Evolutionary conservation across 768 basidiomycete species (phyloP).

Genomic region (Leccinum obscurum): DNA sequence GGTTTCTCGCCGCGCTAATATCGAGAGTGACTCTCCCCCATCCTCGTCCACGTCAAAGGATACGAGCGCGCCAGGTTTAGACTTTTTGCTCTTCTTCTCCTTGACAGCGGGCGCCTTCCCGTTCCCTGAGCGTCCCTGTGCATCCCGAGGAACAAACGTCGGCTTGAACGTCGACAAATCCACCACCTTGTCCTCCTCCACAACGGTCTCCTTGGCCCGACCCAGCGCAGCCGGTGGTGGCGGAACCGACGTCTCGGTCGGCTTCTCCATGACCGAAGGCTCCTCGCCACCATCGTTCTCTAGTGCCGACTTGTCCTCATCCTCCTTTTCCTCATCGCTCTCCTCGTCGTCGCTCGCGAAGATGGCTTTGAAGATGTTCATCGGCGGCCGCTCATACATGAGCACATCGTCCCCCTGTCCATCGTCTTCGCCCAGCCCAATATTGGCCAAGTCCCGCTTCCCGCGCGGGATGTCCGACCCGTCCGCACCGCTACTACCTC

Average conservation of each 20-base stretch:
- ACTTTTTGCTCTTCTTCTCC: slow-evolving; percentile 50
- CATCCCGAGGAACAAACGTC: slow-evolving; percentile 67
- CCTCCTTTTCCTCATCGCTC: slow-evolving; percentile 60
- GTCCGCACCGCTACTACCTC: neutral
- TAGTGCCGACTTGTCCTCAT: slow-evolving; percentile 26
- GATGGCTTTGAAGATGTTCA: slow-evolving; percentile 97
- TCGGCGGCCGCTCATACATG: slow-evolving; percentile 83
- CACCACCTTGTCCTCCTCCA: slow-evolving; percentile 27
- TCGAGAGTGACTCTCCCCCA: slow-evolving; percentile 39
- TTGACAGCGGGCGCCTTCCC: slow-evolving; percentile 45
- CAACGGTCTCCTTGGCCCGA: neutral
- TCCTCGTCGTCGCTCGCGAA: slow-evolving; percentile 95
- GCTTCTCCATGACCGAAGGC: slow-evolving; percentile 5
- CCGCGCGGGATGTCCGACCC: slow-evolving; percentile 15
- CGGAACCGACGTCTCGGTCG: neutral
- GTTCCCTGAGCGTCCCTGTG: slow-evolving; percentile 41
- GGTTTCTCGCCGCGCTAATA: slow-evolving; percentile 32
- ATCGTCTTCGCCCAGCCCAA: slow-evolving; percentile 92
- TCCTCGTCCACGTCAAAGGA: slow-evolving; percentile 80
- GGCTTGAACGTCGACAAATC: slow-evolving; percentile 84
- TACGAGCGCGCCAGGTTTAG: slow-evolving; percentile 50
- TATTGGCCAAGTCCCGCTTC: slow-evolving; percentile 69
- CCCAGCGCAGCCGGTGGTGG: neutral
- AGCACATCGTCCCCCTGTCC: slow-evolving; percentile 84
- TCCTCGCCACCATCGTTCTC: slow-evolving; percentile 6